Conservation (phyloP, 129 eudicot species). For the Tagetes erecta region DNA sequence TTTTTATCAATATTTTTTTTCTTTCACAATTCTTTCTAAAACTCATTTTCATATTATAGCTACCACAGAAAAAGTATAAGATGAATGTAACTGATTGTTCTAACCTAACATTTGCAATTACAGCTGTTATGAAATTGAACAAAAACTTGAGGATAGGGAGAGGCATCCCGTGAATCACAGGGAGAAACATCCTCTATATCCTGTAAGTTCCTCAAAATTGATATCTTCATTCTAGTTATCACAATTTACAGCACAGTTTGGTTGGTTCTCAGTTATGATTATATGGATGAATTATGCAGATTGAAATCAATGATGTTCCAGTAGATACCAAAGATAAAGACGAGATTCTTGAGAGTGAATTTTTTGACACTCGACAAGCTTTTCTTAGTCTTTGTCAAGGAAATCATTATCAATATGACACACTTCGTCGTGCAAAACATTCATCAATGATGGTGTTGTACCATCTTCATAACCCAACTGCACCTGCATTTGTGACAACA, state of each 20-base stretch:
- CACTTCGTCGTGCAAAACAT: constrained; percentile 95
- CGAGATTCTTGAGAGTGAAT: constrained; percentile 89
- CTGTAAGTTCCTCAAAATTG: constrained; percentile 39
- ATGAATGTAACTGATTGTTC: neutral
- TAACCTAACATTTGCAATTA: constrained; percentile 4
- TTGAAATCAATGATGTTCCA: constrained; percentile 62
- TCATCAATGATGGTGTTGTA: constrained; percentile 97
- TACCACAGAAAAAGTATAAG: neutral
- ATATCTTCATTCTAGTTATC: neutral
- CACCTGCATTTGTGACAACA: constrained; percentile 83
- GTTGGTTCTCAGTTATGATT: neutral
- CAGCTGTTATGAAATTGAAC: constrained; percentile 79
- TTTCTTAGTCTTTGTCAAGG: constrained; percentile 94
- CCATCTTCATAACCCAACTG: constrained; percentile 94
- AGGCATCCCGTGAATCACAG: constrained; percentile 81
- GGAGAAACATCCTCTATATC: constrained; percentile 68
- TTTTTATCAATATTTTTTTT: neutral
- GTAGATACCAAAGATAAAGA: constrained; percentile 80
- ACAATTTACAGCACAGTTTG: too few species aligned
- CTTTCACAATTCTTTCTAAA: neutral
- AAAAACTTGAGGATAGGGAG: constrained; percentile 68
- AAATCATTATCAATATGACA: constrained; percentile 90
- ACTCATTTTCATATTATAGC: neutral
- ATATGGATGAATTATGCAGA: constrained; percentile 39
- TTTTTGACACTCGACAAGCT: constrained; percentile 84